These are phyloP conservation scores for Teratosphaeriaceae sp. DNA, from an alignment of 2,329 filamentous ascomycete species.

Conservation along the genomic window DNA sequence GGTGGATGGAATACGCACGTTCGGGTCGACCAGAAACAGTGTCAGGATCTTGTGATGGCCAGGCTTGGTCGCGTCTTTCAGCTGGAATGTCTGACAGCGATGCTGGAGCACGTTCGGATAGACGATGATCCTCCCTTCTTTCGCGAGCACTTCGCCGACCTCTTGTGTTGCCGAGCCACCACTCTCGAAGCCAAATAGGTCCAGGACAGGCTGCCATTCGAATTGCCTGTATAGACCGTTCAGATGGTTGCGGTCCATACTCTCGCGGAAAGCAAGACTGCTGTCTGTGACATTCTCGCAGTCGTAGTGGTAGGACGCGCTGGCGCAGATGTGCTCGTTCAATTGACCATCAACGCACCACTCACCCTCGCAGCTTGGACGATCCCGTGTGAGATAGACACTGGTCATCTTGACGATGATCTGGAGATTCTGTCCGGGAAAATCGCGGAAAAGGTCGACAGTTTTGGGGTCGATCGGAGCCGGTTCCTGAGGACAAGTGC, in stretches of 20 bases:
- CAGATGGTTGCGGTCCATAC: conserved; percentile 2
- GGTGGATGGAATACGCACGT: conserved; percentile 44
- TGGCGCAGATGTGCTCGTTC: conserved; percentile 60
- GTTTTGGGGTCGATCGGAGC: too few species aligned
- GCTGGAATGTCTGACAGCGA: conserved; percentile 43
- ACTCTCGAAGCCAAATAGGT: conserved; percentile 22
- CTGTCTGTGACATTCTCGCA: conserved; percentile 52
- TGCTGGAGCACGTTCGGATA: conserved; percentile 53
- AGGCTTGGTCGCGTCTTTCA: conserved; percentile 43
- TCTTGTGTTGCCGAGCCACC: conserved; percentile 32
- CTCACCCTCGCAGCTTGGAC: conserved; percentile 48
- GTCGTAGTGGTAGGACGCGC: conserved; percentile 57
- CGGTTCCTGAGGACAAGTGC: too few species aligned
- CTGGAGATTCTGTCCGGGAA: conserved; percentile 45
- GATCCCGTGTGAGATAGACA: conserved; percentile 53
- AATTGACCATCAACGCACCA: conserved; percentile 45
- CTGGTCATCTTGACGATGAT: conserved; percentile 57
- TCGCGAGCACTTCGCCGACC: conserved; percentile 42
- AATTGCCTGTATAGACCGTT: conserved; percentile 13
- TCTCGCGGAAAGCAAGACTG: conserved; percentile 45
- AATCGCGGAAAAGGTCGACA: conserved; percentile 26
- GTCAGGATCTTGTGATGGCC: conserved; percentile 53
- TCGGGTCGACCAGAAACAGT: conserved; percentile 56
- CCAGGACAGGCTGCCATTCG: conserved; percentile 17
- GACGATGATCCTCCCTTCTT: conserved; percentile 44